These are phyloP conservation scores for Rosa multiflora DNA, from an alignment of 306 rosid species.

Conservation along the genomic window DNA sequence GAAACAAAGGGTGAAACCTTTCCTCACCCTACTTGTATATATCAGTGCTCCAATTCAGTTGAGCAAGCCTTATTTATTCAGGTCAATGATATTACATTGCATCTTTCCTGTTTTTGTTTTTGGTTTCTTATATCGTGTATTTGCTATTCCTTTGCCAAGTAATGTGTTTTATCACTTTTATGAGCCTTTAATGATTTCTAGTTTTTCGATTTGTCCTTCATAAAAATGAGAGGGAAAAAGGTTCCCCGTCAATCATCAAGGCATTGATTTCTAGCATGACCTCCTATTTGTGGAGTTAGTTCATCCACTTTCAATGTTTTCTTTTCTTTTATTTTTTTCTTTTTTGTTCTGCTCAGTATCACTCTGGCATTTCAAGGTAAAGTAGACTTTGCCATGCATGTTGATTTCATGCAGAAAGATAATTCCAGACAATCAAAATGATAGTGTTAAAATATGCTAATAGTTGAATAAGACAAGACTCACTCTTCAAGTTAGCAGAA, in stretches of 20 bases:
- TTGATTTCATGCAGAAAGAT: background rate
- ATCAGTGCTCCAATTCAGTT: slow-evolving; percentile 36
- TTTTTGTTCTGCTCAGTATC: background rate
- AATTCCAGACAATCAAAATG: background rate
- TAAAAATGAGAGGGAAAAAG: background rate
- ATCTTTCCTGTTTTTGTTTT: slow-evolving; percentile 1
- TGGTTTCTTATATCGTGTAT: background rate
- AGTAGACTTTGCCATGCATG: background rate
- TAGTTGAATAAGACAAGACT: background rate
- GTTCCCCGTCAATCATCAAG: background rate
- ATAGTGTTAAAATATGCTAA: background rate
- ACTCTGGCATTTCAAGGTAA: background rate
- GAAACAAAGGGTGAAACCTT: slow-evolving; percentile 39
- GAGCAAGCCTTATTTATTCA: slow-evolving; percentile 27
- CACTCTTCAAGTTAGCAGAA: background rate
- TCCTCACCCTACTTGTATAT: slow-evolving; percentile 39
- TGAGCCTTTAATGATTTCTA: slow-evolving; percentile 5
- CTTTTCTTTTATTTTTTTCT: background rate
- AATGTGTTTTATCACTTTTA: background rate
- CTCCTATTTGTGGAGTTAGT: background rate
- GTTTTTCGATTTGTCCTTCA: background rate
- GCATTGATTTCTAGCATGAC: background rate
- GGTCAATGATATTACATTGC: slow-evolving; percentile 29
- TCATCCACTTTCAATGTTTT: background rate
- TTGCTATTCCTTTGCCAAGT: slow-evolving; percentile 15